These are phyloP conservation scores for Pichia exigua DNA, from an alignment of 805 yeast genomes.

Conservation along the genomic window DNA sequence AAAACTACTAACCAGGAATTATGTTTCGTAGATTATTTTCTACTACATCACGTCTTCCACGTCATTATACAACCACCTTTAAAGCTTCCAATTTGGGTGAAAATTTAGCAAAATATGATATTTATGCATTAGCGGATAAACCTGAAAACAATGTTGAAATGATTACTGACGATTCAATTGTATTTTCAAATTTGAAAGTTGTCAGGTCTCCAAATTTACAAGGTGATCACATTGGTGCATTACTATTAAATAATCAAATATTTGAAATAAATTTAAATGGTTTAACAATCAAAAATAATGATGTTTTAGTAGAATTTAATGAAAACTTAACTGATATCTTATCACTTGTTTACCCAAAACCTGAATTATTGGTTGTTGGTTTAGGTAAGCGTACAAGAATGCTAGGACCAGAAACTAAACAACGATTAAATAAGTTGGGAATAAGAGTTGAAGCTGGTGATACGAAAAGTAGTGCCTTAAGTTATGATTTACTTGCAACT, in stretches of 20 bases:
- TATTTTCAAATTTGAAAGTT: slow-evolving; percentile 46
- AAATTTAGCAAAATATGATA: slow-evolving; percentile 36
- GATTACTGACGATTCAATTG: slow-evolving; percentile 48
- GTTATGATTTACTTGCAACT: slow-evolving; percentile 68
- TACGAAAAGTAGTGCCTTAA: slow-evolving; percentile 58
- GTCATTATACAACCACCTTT: slow-evolving; percentile 22
- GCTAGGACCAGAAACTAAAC: slow-evolving; percentile 48
- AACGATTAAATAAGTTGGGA: slow-evolving; percentile 47
- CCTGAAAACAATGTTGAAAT: slow-evolving; percentile 47
- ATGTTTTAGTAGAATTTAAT: slow-evolving; percentile 36
- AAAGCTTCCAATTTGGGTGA: slow-evolving; percentile 30
- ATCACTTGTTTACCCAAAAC: slow-evolving; percentile 58
- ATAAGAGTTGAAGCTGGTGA: slow-evolving; percentile 64
- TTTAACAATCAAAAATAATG: slow-evolving; percentile 13
- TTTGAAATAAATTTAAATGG: slow-evolving; percentile 47
- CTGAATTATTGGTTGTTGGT: slow-evolving; percentile 68
- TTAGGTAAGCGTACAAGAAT: slow-evolving; percentile 58
- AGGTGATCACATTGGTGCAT: slow-evolving; percentile 36
- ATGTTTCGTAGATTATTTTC: slow-evolving; percentile 10
- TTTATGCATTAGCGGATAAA: slow-evolving; percentile 34
- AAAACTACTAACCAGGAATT: too few species aligned
- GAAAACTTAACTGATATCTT: slow-evolving; percentile 42
- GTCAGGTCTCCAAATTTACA: slow-evolving; percentile 35
- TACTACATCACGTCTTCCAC: not conserved
- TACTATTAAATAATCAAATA: slow-evolving; percentile 50